Conservation (phyloP, 2,329 filamentous ascomycete genomes). For the Fusarium camptoceras region DNA sequence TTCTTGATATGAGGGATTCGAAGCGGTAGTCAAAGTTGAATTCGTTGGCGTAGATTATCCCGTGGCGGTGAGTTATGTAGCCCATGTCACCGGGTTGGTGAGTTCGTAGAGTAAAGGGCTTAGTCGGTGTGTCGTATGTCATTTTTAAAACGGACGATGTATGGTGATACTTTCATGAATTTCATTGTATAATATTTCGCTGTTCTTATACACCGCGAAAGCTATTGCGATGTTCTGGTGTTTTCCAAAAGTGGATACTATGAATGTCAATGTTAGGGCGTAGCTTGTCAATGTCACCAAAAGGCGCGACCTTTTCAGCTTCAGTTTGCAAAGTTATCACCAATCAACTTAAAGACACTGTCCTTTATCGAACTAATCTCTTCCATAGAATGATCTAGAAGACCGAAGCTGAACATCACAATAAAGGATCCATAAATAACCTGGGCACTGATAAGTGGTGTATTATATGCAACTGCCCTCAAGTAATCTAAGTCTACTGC, state of each 20-base stretch:
- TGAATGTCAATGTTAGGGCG: not conserved
- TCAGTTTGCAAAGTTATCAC: not conserved
- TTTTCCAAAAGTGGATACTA: not conserved
- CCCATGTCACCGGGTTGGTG: slow-evolving; percentile 11
- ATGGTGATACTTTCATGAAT: not conserved
- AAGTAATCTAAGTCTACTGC: not conserved
- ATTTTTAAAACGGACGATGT: not conserved
- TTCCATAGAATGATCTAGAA: too few relatives aligned
- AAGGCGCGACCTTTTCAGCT: not conserved
- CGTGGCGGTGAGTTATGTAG: slow-evolving; percentile 10
- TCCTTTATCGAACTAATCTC: too few relatives aligned
- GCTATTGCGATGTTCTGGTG: fast-evolving
- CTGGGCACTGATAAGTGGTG: too few relatives aligned
- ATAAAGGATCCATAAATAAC: too few relatives aligned
- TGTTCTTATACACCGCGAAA: not conserved
- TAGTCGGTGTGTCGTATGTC: not conserved
- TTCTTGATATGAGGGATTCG: not conserved
- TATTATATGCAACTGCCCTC: fast-evolving
- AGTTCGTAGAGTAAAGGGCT: not conserved
- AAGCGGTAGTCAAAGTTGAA: slow-evolving; percentile 1
- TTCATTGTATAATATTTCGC: not conserved
- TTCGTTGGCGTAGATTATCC: not conserved
- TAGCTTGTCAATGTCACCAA: not conserved
- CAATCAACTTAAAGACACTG: not conserved
- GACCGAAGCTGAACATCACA: too few relatives aligned